Evolutionary conservation across 1,284 basidiomycete species (phyloP), one percentile per base, ranked within the genome.

Genomic region (Ceratorhiza oryzae-sativae): DNA sequence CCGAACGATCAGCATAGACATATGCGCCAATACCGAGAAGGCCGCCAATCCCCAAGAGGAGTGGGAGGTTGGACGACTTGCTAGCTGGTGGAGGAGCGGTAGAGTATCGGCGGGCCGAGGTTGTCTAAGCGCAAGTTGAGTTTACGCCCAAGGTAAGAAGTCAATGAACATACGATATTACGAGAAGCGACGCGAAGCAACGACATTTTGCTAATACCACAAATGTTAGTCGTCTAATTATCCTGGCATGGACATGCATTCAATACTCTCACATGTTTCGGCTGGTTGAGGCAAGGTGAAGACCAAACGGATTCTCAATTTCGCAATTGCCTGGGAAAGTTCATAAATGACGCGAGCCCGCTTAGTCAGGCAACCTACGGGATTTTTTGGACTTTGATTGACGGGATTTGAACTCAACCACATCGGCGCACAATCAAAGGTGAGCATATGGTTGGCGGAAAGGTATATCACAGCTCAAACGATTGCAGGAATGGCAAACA

Each of bases 21-120:
- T 76, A 76, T 41, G 68, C 73, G 27, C 72, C 75, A 13, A 75
- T 55, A 6, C 72, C 76, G 49, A 72, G 55, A 6, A 72, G 63
- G 32, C 73, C 74, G 34, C 73, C 73, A 4, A 73, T 49, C 15
- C 71, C 55, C 13, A 76, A 45, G 20, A 73, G 75, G 36, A 77
- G 60, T 2, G 73, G 60, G 13, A 67, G 46, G 46, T 76, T 77
- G 39, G 73, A 72, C 1, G 73, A 73, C 27, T 73, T 73, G 27
- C 71, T 42, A 55, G 34, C 32, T 1, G 68, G 39, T 13, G 73
- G 71, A 30, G 75, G 71, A 13, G 51, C 62, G 15, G 75, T 76
- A n/a, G 74, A 75, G 56, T 76, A 75, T n/a, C 73, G 74, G 36
- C 74, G 68, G 9, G 65, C 65, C 36, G 65, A 68, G 41, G 39